Evolutionary conservation across 73 alveolate genomes (phyloP).

Genomic region (Paraurostyla sp.): DNA sequence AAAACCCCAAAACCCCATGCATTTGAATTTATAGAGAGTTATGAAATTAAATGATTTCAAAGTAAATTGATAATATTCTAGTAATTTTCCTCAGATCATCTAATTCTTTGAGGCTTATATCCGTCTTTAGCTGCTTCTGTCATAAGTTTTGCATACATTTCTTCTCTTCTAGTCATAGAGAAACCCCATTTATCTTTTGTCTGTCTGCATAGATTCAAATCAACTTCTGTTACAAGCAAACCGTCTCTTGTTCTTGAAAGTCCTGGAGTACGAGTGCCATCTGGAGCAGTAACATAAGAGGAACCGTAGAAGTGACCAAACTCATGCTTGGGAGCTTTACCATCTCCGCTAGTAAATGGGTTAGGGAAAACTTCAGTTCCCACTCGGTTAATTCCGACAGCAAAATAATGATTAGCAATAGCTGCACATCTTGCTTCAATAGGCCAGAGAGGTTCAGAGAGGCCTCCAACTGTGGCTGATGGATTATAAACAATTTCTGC

Average conservation of each 20-base stretch:
- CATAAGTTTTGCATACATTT: slow-evolving; percentile 53
- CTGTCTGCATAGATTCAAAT: slow-evolving; percentile 73
- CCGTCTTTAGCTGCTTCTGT: slow-evolving; percentile 71
- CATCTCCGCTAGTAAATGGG: slow-evolving; percentile 77
- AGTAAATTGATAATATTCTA: too few relatives aligned
- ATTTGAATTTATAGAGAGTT: too few relatives aligned
- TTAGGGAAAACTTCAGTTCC: slow-evolving; percentile 76
- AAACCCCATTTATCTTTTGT: slow-evolving; percentile 76
- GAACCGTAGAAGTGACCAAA: slow-evolving; percentile 77
- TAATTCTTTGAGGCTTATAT: slow-evolving; percentile 60
- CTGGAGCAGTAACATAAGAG: slow-evolving; percentile 79
- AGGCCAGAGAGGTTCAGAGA: slow-evolving; percentile 80
- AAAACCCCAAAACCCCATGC: too few relatives aligned
- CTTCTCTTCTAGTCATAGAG: slow-evolving; percentile 76
- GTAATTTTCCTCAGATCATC: too few relatives aligned
- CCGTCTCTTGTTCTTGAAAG: slow-evolving; percentile 80
- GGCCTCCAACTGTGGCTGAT: slow-evolving; percentile 78
- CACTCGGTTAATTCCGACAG: slow-evolving; percentile 74
- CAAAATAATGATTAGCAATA: slow-evolving; percentile 72
- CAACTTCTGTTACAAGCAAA: slow-evolving; percentile 71
- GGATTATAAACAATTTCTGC: slow-evolving; percentile 78
- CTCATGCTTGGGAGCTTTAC: slow-evolving; percentile 66
- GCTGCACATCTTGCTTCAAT: slow-evolving; percentile 81
- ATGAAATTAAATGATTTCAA: too few relatives aligned
- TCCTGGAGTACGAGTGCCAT: slow-evolving; percentile 77